Conservation (phyloP, 2,329 filamentous ascomycete genomes). For the Sporothrix humicola region DNA sequence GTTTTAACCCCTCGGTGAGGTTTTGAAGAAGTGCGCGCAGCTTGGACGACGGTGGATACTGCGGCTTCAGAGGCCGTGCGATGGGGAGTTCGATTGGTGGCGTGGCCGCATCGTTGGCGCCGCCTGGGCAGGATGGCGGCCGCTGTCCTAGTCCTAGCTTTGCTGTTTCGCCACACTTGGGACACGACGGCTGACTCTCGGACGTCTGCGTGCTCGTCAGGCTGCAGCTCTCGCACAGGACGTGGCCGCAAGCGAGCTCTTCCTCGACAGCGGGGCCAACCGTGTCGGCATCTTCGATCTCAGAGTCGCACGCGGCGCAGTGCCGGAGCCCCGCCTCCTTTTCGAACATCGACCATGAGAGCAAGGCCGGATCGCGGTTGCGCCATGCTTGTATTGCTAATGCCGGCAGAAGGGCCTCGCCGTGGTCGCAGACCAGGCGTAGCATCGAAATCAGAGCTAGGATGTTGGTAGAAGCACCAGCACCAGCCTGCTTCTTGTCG, state of each 20-base stretch:
- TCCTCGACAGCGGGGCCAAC: constrained; percentile 8
- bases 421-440: constrained; percentile 21
- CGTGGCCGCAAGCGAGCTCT: constrained; percentile 13
- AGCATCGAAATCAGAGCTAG: constrained; percentile 10
- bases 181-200: constrained; percentile 11
- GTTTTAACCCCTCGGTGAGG: not conserved
- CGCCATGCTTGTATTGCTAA: not conserved
- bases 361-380: constrained; percentile 15
- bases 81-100: not conserved
- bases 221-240: constrained; percentile 10
- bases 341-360: constrained; percentile 7
- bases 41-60: constrained; percentile 11
- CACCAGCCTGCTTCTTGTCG: not conserved
- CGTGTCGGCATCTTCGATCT: constrained; percentile 13
- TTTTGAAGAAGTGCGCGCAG: not conserved
- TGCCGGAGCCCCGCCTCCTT: constrained; percentile 2
- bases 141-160: not conserved
- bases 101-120: not conserved
- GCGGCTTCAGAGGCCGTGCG: constrained; percentile 7
- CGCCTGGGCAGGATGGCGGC: not conserved
- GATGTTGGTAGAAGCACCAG: not conserved
- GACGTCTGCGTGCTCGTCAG: constrained; percentile 10
- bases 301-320: constrained; percentile 3
- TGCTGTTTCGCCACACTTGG: constrained; percentile 4
- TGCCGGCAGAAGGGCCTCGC: not conserved